Evolutionary conservation across 495 filamentous ascomycete genomes (phyloP), one percentile per base, ranked within the genome.

Genomic region (Talaromyces nanjingensis): DNA sequence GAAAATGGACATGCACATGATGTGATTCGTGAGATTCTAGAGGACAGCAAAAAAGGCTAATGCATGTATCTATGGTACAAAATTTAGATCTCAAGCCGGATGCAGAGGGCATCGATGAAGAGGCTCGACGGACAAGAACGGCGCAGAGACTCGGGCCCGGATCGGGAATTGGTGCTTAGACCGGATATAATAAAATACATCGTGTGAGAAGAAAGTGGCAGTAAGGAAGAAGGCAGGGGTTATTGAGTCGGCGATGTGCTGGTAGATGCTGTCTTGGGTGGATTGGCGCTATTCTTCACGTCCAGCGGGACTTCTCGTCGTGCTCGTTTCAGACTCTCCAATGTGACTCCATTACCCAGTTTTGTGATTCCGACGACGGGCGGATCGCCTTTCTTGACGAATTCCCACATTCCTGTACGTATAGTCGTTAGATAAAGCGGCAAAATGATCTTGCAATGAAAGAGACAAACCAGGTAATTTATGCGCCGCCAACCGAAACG

Each of bases 311-410:
- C 71, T 76, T 86, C 85, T 68, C 84, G 81, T 77, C 90, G 83
- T 31, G 91, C 87, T 65, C 86, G 84, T 76, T 89, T 91, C 73
- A 97, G 77, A 39, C 87, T 85, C 62, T 90, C 90, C 70, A 91
- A 72, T 37, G 91, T 96, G 11, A 93, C 74, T n/a, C 90, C 91
- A 64, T 87, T 80, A 45, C 84, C 84, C 49, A 99, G 76, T 72
- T 96, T 97, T n/a, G 92, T 97, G 64, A 96, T 84, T 25, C 94
- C 94, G 73, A 99, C 93, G 12, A 96, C 81, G 6, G 94, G 87
- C 2, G 91, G 81, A 69, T 97, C 93, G n/a, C 91, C 91, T 73
- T 92, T 96, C 76, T 86, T 91, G 31, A 96, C 92, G 69, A 97
- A 94, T 72, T 97, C 92, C 77, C 91, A 98, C 64, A 91, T 83